Percentiles rank a stretch among this genome's conserved stretches.
phyloP scores from a whole-genome alignment of 2,329 filamentous ascomycete species.

The Hortaea sp. region DNA sequence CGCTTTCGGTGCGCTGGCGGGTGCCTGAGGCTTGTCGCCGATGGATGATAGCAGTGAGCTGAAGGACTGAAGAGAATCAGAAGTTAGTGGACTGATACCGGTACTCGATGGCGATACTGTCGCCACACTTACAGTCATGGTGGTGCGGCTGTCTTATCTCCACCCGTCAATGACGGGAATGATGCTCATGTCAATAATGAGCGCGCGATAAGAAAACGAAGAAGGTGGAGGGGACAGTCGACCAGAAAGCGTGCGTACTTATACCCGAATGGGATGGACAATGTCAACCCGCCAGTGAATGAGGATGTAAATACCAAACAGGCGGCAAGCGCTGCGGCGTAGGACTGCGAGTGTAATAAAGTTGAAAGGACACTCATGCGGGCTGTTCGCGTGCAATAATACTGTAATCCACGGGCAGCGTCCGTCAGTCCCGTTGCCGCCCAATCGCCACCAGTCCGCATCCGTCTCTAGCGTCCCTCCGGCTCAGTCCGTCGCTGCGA shows the following conservation, averaged over 20 bases:
- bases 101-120: background rate
- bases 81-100: slow-evolving; percentile 9
- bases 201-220: background rate
- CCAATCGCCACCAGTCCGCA: too few species aligned
- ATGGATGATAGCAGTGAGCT: slow-evolving; percentile 21
- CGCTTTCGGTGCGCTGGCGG: slow-evolving; percentile 10
- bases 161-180: background rate
- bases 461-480: too few species aligned
- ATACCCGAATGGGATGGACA: background rate
- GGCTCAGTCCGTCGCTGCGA: background rate
- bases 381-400: too few species aligned
- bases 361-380: too few species aligned
- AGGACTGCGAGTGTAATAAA: too few species aligned
- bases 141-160: background rate
- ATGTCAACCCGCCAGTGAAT: too few species aligned
- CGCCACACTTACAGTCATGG: slow-evolving; percentile 3
- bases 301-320: too few species aligned
- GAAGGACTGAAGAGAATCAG: slow-evolving; percentile 16
- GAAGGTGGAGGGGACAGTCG: background rate
- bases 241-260: background rate
- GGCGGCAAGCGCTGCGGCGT: too few species aligned
- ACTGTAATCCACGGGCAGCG: too few species aligned
- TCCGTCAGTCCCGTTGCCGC: too few species aligned
- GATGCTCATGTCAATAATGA: background rate
- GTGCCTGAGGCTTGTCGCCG: slow-evolving; percentile 14